Evolutionary conservation across 352 stramenopile genomes (phyloP).

Genomic region (Aphanomyces invadans): DNA sequence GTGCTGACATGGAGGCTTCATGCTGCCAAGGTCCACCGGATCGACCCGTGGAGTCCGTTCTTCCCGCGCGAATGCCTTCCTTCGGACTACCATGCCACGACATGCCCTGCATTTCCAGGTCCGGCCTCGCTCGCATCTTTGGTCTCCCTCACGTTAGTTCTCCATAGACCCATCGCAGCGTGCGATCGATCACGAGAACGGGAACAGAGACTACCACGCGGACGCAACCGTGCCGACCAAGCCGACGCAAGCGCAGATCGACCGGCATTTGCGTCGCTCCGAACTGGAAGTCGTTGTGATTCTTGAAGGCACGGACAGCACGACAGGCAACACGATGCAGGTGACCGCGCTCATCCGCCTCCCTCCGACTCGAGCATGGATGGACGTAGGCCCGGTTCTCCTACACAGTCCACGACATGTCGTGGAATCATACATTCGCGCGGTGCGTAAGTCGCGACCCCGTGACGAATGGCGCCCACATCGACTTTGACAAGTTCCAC

Average conservation of each 20-base stretch:
- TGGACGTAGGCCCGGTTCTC: slow-evolving; percentile 33
- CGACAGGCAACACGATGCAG: slow-evolving; percentile 84
- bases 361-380: background rate
- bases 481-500: slow-evolving; percentile 84
- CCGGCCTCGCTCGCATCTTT: background rate
- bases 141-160: background rate
- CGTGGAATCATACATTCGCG: slow-evolving; percentile 70
- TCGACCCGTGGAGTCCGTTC: slow-evolving; percentile 77
- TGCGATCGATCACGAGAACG: slow-evolving; percentile 73
- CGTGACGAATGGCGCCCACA: slow-evolving; percentile 36
- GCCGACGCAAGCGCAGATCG: slow-evolving; percentile 64
- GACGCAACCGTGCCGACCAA: background rate
- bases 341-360: slow-evolving; percentile 8
- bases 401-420: slow-evolving; percentile 75
- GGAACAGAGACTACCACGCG: slow-evolving; percentile 52
- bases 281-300: slow-evolving; percentile 76
- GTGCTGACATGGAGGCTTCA: background rate
- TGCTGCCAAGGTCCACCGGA: slow-evolving; percentile 44
- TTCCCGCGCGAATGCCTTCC: slow-evolving; percentile 68
- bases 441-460: slow-evolving; percentile 56
- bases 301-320: slow-evolving; percentile 76
- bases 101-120: slow-evolving; percentile 45
- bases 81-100: slow-evolving; percentile 39
- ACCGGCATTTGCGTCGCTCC: slow-evolving; percentile 51
- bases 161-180: slow-evolving; percentile 52